These are phyloP conservation scores for Yamadazyma spencermartinsiae DNA, from an alignment of 1,139 yeast species.

Conservation along the genomic window DNA sequence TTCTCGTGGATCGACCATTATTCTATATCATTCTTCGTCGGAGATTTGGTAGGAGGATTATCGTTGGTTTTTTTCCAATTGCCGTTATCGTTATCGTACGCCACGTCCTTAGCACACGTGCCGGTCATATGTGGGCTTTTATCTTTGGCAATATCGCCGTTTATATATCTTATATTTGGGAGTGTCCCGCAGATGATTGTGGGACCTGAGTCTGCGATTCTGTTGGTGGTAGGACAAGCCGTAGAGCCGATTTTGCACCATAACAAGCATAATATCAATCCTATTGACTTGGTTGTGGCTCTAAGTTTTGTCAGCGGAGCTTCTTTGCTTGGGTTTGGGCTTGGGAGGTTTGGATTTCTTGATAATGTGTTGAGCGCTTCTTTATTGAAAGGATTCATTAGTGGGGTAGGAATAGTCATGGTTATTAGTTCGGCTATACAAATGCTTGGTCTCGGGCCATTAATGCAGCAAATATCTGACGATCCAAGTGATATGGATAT, in stretches of 20 bases:
- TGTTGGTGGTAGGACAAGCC: conserved; percentile 88
- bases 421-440: conserved; percentile 72
- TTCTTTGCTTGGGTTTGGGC: conserved; percentile 71
- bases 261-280: conserved; percentile 43
- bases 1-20: conserved; percentile 78
- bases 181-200: conserved; percentile 96
- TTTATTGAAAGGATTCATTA: conserved; percentile 81
- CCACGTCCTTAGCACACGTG: conserved; percentile 86
- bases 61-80: conserved; percentile 90
- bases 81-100: conserved; percentile 86
- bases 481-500: conserved; percentile 51
- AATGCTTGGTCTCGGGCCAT: conserved; percentile 63
- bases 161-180: conserved; percentile 80
- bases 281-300: conserved; percentile 69
- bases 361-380: conserved; percentile 87
- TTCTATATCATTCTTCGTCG: conserved; percentile 49
- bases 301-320: conserved; percentile 80
- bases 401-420: conserved; percentile 94
- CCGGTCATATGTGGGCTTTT: conserved; percentile 85
- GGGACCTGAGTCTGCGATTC: conserved; percentile 95
- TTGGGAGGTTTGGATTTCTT: conserved; percentile 81
- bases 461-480: conserved; percentile 31
- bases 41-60: conserved; percentile 83
- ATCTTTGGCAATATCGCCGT: conserved; percentile 81
- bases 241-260: conserved; percentile 69